phyloP scores from a whole-genome alignment of 176 grass and related monocot species.

The Ensete glaucum region DNA sequence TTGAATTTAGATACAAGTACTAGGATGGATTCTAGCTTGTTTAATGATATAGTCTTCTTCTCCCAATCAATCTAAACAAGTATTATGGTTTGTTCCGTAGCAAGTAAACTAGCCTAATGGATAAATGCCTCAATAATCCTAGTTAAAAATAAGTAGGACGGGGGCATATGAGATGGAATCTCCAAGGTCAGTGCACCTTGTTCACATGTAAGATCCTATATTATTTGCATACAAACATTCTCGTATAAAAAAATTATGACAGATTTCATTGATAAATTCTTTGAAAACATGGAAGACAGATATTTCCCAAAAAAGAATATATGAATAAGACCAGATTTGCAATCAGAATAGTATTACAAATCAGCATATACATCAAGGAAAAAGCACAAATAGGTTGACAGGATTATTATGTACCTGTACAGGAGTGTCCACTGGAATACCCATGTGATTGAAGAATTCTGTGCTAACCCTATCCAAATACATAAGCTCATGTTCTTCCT shows the following conservation, averaged over 20 bases:
- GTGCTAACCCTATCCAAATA: constrained; percentile 14
- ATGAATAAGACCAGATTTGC: background rate
- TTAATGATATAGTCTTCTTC: too few relatives aligned
- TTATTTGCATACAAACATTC: background rate
- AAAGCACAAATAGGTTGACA: background rate
- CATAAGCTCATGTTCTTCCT: constrained; percentile 18
- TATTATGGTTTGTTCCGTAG: too few relatives aligned
- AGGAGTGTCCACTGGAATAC: constrained; percentile 25
- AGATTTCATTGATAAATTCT: too few relatives aligned
- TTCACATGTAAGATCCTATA: background rate
- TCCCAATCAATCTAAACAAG: too few relatives aligned
- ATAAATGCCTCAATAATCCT: background rate
- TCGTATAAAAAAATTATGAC: background rate
- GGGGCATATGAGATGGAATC: background rate
- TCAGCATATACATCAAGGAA: background rate
- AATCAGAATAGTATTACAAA: too few relatives aligned
- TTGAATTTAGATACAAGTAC: too few relatives aligned
- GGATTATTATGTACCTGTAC: constrained; percentile 29
- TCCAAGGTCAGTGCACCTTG: background rate
- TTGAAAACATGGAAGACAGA: background rate
- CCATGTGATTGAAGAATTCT: constrained; percentile 30
- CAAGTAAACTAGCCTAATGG: background rate
- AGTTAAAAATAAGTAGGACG: background rate
- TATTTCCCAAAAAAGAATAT: background rate
- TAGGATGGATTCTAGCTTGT: too few relatives aligned